These are phyloP conservation scores for Ustilago shanxiensis DNA, from an alignment of 1,284 basidiomycete species.

Conservation along the genomic window DNA sequence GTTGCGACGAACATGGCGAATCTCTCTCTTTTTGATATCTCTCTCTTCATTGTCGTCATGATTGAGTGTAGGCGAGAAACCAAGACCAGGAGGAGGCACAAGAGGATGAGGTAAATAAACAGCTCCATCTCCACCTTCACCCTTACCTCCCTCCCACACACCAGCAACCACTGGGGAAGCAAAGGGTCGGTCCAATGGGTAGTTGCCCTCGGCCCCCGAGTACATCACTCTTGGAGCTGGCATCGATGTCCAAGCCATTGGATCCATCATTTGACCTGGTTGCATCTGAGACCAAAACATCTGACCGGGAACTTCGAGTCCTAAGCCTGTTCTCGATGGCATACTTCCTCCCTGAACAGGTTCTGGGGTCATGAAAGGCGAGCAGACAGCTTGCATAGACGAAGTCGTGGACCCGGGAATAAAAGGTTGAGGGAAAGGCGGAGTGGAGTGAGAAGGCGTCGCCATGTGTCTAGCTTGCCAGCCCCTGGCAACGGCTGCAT, in stretches of 20 bases:
- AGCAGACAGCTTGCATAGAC: not conserved
- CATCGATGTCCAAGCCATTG: conserved; percentile 8
- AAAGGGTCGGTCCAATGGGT: conserved; percentile 4
- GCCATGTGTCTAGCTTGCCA: not conserved
- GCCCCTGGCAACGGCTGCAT: conserved; percentile 9
- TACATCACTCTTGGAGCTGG: conserved; percentile 4
- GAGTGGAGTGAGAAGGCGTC: not conserved
- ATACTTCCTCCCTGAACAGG: not conserved
- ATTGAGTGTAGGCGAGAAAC: not conserved
- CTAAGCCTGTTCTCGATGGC: conserved; percentile 7
- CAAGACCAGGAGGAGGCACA: conserved; percentile 12
- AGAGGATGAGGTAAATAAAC: conserved; percentile 18
- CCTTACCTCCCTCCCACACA: conserved; percentile 7
- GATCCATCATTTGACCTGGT: not conserved
- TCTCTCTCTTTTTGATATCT: not conserved
- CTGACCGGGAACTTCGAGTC: conserved; percentile 13
- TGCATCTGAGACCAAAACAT: conserved; percentile 10
- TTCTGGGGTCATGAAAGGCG: not conserved
- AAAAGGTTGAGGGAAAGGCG: conserved; percentile 8
- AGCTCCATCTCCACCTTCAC: not conserved
- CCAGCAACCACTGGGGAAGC: not conserved
- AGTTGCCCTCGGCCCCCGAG: conserved; percentile 13
- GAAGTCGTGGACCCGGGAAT: not conserved
- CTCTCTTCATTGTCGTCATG: not conserved
- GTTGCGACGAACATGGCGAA: not conserved